A percentile compares a stretch with the other conserved stretches of the same genome.
Conservation (phyloP, 306 rosid genomes). For the Ormosia emarginata region DNA sequence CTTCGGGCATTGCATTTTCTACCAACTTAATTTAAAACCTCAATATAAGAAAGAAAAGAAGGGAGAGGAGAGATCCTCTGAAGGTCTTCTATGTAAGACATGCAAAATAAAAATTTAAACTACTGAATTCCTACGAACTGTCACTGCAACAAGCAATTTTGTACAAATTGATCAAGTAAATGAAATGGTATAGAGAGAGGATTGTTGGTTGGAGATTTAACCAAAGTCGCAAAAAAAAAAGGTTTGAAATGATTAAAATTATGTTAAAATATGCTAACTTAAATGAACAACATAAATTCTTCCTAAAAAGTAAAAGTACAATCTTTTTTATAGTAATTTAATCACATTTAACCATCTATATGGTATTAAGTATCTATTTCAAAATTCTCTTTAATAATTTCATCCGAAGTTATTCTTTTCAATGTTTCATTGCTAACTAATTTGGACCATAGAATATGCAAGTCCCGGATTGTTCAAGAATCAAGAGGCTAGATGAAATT, state of each 20-base stretch:
- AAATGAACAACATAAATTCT: neutral
- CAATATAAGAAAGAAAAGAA: neutral
- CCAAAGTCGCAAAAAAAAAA: neutral
- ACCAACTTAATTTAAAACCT: slow-evolving; percentile 1
- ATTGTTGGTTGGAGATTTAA: neutral
- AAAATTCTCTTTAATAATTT: neutral
- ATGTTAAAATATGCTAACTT: neutral
- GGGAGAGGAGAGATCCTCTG: neutral
- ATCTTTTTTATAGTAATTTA: neutral
- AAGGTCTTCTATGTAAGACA: slow-evolving; percentile 11
- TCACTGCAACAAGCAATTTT: neutral
- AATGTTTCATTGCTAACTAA: neutral
- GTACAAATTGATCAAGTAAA: neutral
- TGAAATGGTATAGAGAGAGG: neutral
- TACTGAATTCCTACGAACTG: neutral
- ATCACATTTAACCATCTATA: neutral
- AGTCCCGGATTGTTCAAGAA: neutral
- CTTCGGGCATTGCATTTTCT: neutral
- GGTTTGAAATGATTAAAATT: neutral
- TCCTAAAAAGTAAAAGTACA: neutral
- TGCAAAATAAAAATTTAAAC: neutral
- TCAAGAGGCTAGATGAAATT: neutral
- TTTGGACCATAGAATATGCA: neutral
- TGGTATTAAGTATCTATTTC: slow-evolving; percentile 6
- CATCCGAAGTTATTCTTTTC: neutral